Evolutionary conservation across 2,329 filamentous ascomycete species (phyloP), one percentile per base, ranked within the genome.

Genomic region (Niveomyces coronatus): DNA sequence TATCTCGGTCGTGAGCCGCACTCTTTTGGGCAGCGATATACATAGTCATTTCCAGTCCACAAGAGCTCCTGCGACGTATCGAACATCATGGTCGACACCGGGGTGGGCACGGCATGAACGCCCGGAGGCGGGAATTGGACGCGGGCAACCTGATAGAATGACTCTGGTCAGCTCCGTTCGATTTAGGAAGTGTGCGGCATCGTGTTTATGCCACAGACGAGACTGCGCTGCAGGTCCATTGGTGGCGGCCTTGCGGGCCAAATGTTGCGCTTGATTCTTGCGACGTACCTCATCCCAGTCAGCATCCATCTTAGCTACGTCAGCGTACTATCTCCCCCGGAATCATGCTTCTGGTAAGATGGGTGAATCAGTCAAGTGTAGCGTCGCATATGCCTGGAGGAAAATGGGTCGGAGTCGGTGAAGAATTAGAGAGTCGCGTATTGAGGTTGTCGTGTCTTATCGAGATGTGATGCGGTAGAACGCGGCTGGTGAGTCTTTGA

Each of bases 41-140:
- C 85, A 69, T 80, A 85, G 64, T 91, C 85, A 59, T 91, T 94
- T 32, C 88, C 93, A 3, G 80, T 78, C 91, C 93, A 98, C 37
- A 98, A 64, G 24, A 98, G 71, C 59, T 98, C 91, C 58, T 94
- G 83, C 27, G 73, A 71, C 41, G 82, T 82, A 59, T 98, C 91
- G 61, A 98, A 98, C 33, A 83, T 82, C 58, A 95, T 74, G 3
- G 86, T 81, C 31, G 83, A 81, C 48, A 86, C 77, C 41, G 77
- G 76, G 16, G 82, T 82, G 30, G 79, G 73, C 52, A 82, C 66
- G 47, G 73, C 73, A 64, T 82, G 79, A 52, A 77, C 69, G 55
- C 76, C 80, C 53, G 83, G 79, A 52, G 84, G 79, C 58, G 86
- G 85, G 62, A 93, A 76, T 57, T 79, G 74, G 63, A 91, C 78